These are phyloP conservation scores for Avena eriantha DNA, from an alignment of 176 grass and related monocot species.

Conservation along the genomic window DNA sequence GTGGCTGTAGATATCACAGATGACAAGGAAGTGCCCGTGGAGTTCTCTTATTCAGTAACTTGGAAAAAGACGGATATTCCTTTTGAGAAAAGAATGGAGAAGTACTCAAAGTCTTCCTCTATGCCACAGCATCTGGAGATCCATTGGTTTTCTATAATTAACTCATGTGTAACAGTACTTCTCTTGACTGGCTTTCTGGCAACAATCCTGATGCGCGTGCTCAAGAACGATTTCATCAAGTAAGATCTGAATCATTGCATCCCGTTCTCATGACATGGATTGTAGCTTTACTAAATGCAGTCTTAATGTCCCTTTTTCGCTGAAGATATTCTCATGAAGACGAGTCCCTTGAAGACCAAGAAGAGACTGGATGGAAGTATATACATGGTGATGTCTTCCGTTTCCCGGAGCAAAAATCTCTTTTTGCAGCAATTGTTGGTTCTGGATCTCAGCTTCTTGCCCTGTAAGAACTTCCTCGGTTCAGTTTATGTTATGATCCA, in stretches of 20 bases:
- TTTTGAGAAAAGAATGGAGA: slow-evolving; percentile 90
- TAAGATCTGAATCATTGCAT: slow-evolving; percentile 50
- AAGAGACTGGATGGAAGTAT: slow-evolving; percentile 98
- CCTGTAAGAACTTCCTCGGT: slow-evolving; percentile 65
- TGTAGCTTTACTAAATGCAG: slow-evolving; percentile 26
- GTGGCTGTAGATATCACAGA: slow-evolving; percentile 79
- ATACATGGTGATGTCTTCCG: slow-evolving; percentile 89
- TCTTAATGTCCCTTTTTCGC: slow-evolving; percentile 23
- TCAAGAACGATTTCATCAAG: slow-evolving; percentile 96
- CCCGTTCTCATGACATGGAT: slow-evolving; percentile 22
- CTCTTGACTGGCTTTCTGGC: slow-evolving; percentile 91
- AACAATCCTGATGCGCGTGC: slow-evolving; percentile 90
- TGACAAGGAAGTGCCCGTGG: slow-evolving; percentile 72
- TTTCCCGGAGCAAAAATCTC: slow-evolving; percentile 75
- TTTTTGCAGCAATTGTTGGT: slow-evolving; percentile 84
- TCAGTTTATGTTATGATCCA: slow-evolving; percentile 33
- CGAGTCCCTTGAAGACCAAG: slow-evolving; percentile 85
- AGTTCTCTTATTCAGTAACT: slow-evolving; percentile 92
- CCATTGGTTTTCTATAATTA: slow-evolving; percentile 98
- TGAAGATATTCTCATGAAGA: slow-evolving; percentile 87
- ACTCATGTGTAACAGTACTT: slow-evolving; percentile 88
- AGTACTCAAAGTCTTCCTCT: slow-evolving; percentile 88
- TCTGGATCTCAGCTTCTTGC: slow-evolving; percentile 96
- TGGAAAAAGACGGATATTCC: slow-evolving; percentile 84
- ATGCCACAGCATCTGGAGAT: slow-evolving; percentile 98